Conservation (phyloP, 1,139 yeast species). For the Scheffersomyces parashehatae region DNA sequence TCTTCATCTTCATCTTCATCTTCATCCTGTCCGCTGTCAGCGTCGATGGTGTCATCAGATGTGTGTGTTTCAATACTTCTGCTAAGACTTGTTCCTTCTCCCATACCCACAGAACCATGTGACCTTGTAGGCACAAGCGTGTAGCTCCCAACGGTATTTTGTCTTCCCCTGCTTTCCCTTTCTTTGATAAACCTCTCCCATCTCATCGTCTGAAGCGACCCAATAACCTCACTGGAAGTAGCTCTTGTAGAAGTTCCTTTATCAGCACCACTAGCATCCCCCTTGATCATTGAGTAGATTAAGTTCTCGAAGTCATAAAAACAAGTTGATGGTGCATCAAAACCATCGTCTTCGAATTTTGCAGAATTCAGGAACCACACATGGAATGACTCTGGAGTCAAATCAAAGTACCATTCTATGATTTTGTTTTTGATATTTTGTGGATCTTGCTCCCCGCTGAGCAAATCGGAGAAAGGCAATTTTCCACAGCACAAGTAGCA, state of each 20-base stretch:
- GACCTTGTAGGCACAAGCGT: neutral
- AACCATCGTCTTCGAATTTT: slow-evolving; percentile 8
- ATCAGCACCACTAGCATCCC: slow-evolving; percentile 12
- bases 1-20: neutral
- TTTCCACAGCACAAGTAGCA: slow-evolving; percentile 70
- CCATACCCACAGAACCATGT: neutral
- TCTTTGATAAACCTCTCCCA: slow-evolving; percentile 11
- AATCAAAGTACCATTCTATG: slow-evolving; percentile 29
- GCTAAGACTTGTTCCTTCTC: neutral
- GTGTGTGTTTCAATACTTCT: neutral
- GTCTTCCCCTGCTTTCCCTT: neutral
- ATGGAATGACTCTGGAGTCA: slow-evolving; percentile 21
- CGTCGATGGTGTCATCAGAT: slow-evolving; percentile 2
- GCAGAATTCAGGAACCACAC: slow-evolving; percentile 24
- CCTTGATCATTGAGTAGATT: slow-evolving; percentile 35
- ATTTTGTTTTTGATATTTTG: slow-evolving; percentile 27
- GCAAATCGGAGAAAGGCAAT: slow-evolving; percentile 52
- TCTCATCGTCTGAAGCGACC: slow-evolving; percentile 21
- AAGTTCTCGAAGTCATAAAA: slow-evolving; percentile 23
- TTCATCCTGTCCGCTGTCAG: slow-evolving; percentile 3
- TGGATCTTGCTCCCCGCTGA: slow-evolving; percentile 37
- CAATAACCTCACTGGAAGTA: slow-evolving; percentile 19
- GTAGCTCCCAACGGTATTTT: slow-evolving; percentile 1
- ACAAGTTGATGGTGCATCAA: slow-evolving; percentile 5
- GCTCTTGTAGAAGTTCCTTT: slow-evolving; percentile 8